Base-by-base conservation (phyloP, 2,329 filamentous ascomycete species). In the Drechslerella stenobrocha region DNA sequence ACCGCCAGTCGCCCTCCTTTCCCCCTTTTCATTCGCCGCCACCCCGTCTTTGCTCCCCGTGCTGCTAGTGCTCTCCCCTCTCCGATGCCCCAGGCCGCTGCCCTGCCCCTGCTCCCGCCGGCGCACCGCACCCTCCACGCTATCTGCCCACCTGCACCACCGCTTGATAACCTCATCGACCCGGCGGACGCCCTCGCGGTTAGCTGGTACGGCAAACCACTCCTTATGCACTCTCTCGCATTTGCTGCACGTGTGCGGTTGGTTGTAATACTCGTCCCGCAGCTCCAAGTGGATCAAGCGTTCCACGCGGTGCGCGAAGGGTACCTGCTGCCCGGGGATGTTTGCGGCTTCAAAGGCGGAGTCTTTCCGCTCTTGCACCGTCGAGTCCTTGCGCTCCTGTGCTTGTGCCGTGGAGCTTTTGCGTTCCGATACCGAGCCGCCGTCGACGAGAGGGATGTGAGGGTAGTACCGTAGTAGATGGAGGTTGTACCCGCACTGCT, bases 391-490 rank as follows among this genome's bases (percentile, higher is more conserved):
- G 30, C 22, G 24, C 3, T 18, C n/a, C n/a, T n/a, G n/a, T n/a
- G n/a, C n/a, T n/a, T n/a, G n/a, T n/a, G n/a, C n/a, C n/a, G n/a
- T n/a, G n/a, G n/a, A n/a, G n/a, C n/a, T n/a, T n/a, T n/a, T n/a
- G n/a, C n/a, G n/a, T n/a, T n/a, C n/a, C n/a, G n/a, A n/a, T n/a
- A n/a, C n/a, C n/a, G 28, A 30, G 28, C n/a, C 3, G 15, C 4
- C 9, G 35, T 76, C 63, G 1, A 75, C 75, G 2, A 81, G 79
- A 13, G 83, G 77, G 0, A 88, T 78, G 75, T 97, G 91, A 0
- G 93, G 93, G 74, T 98, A 98, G 77, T 88, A 97, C 4, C 93
- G 85, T 51, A 97, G 84, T 55, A 98, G 82, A 22, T 89, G 90
- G 24, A 96, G 81, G 70, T 90, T 85, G 75, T 96, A 90, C 0